Evolutionary conservation across 2,329 filamentous ascomycete genomes (phyloP).

Genomic region (Botrytis galanthina): DNA sequence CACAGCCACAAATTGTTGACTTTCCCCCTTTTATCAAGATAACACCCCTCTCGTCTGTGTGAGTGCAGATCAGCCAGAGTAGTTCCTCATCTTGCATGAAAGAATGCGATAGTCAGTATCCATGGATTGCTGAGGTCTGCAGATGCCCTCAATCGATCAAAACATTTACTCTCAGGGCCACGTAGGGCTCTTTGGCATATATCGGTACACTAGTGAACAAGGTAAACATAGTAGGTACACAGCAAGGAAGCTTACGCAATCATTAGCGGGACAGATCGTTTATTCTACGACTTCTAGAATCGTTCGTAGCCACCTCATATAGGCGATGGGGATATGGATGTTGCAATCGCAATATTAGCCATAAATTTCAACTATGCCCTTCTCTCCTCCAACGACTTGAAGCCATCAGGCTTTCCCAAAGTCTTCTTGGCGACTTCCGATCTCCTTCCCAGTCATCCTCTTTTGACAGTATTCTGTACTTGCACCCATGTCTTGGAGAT

Average conservation of each 20-base stretch:
- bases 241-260: background rate
- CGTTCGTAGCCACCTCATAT: background rate
- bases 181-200: background rate
- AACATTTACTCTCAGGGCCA: background rate
- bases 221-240: background rate
- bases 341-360: background rate
- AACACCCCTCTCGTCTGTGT: background rate
- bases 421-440: background rate
- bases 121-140: background rate
- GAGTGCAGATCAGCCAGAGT: background rate
- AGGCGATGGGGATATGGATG: background rate
- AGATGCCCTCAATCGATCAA: background rate
- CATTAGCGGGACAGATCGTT: background rate
- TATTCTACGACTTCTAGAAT: background rate
- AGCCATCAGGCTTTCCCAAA: background rate
- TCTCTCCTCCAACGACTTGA: background rate
- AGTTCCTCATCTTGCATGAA: background rate
- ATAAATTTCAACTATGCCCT: background rate
- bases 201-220: background rate
- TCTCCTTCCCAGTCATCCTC: background rate
- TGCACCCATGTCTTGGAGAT: background rate
- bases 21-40: background rate
- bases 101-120: background rate
- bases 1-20: conserved; percentile 2
- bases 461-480: background rate